phyloP scores from a whole-genome alignment of 257 asterid genomes.

The Marsdenia floribunda region DNA sequence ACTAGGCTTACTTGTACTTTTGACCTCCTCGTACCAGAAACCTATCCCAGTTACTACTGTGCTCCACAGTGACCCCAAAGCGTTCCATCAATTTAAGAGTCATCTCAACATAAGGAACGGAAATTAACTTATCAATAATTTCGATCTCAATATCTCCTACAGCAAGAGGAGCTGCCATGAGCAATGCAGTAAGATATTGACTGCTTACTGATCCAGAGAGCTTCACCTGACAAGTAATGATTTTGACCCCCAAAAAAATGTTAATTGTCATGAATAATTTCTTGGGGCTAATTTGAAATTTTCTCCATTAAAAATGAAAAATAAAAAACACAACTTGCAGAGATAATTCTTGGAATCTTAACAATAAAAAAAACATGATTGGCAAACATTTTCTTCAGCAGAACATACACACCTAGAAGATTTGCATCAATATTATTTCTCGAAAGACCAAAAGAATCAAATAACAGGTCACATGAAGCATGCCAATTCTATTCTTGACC shows the following conservation, averaged over 20 bases:
- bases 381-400: not conserved
- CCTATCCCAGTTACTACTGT: conserved; percentile 75
- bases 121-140: conserved; percentile 83
- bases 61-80: conserved; percentile 91
- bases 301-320: not conserved
- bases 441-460: not conserved
- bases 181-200: conserved; percentile 94
- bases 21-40: conserved; percentile 90
- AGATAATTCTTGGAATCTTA: not conserved
- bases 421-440: not conserved
- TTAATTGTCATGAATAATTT: not conserved
- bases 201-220: conserved; percentile 96
- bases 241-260: conserved; percentile 3
- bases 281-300: not conserved
- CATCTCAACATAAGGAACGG: conserved; percentile 97
- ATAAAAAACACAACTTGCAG: not conserved
- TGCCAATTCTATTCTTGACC: not conserved
- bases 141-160: conserved; percentile 89
- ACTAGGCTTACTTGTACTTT: conserved; percentile 71
- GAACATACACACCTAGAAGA: not conserved
- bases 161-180: conserved; percentile 96
- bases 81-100: conserved; percentile 96
- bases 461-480: not conserved
- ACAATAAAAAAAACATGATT: not conserved
- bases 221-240: conserved; percentile 61